phyloP scores from a whole-genome alignment of 352 stramenopile genomes.

The Phytophthora uliginosa region DNA sequence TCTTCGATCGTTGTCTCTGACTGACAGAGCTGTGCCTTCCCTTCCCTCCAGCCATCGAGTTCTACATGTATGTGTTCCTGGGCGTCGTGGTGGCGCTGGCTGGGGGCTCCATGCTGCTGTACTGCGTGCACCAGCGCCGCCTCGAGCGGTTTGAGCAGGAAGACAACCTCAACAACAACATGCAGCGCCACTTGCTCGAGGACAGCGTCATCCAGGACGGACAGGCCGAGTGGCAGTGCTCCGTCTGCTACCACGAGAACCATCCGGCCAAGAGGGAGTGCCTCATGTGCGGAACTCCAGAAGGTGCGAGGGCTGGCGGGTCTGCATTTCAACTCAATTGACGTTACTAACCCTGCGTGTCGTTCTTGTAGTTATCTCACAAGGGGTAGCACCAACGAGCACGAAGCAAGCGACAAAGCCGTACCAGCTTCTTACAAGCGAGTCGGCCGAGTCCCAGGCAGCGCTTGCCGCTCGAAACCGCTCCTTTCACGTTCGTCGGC shows the following conservation, averaged over 20 bases:
- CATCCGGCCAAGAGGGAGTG: conserved; percentile 85
- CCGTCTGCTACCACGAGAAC: conserved; percentile 88
- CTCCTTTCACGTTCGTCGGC: conserved; percentile 81
- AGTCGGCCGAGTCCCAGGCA: conserved; percentile 38
- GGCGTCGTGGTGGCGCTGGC: conserved; percentile 63
- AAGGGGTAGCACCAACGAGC: conserved; percentile 46
- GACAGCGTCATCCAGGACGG: conserved; percentile 81
- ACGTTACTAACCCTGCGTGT: not conserved
- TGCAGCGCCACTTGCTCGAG: conserved; percentile 86
- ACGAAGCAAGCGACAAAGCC: conserved; percentile 34
- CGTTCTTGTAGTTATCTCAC: conserved; percentile 63
- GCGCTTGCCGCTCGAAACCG: conserved; percentile 69
- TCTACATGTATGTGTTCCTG: conserved; percentile 85
- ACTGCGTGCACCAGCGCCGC: conserved; percentile 77
- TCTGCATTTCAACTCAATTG: not conserved
- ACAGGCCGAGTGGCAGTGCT: conserved; percentile 86
- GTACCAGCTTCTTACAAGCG: conserved; percentile 34
- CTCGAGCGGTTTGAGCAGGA: conserved; percentile 62
- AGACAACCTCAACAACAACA: conserved; percentile 90
- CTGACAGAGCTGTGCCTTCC: not conserved
- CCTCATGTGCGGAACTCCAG: conserved; percentile 84
- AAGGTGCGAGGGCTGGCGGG: conserved; percentile 42
- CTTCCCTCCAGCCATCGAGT: conserved; percentile 43
- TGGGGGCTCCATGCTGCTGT: conserved; percentile 55
- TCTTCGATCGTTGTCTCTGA: not conserved